These are phyloP conservation scores for Candida broadrunensis DNA, from an alignment of 805 yeast genomes.

Conservation along the genomic window DNA sequence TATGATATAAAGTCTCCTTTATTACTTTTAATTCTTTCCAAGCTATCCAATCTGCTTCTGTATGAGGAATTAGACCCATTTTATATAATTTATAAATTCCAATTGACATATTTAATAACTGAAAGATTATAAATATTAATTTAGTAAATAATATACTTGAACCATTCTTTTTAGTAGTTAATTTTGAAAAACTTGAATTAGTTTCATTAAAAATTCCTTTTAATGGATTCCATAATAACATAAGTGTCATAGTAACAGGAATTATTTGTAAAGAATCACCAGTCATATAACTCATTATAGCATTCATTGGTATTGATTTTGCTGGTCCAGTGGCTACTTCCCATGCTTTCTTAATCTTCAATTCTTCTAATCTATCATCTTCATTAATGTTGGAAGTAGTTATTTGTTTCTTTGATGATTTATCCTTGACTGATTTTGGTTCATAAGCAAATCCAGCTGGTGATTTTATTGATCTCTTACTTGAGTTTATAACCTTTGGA, in stretches of 20 bases:
- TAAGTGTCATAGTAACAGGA: slow-evolving; percentile 85
- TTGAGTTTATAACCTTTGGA: slow-evolving; percentile 8
- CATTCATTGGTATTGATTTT: slow-evolving; percentile 83
- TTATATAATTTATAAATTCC: slow-evolving; percentile 82
- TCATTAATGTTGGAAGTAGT: slow-evolving; percentile 4
- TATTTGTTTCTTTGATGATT: neutral
- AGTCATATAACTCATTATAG: slow-evolving; percentile 88
- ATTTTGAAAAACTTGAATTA: slow-evolving; percentile 50
- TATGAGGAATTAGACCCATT: slow-evolving; percentile 91
- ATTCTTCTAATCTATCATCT: slow-evolving; percentile 27
- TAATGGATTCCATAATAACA: slow-evolving; percentile 76
- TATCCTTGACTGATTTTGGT: neutral
- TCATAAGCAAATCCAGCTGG: slow-evolving; percentile 13
- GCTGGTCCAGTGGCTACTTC: slow-evolving; percentile 80
- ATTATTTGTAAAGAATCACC: slow-evolving; percentile 88
- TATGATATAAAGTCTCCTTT: slow-evolving; percentile 6
- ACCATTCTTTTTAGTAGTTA: slow-evolving; percentile 36
- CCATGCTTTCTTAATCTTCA: slow-evolving; percentile 73
- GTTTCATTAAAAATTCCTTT: slow-evolving; percentile 63
- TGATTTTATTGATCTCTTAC: slow-evolving; percentile 5
- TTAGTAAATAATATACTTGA: slow-evolving; percentile 25
- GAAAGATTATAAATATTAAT: slow-evolving; percentile 32
- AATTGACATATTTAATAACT: slow-evolving; percentile 56
- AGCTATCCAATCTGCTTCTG: slow-evolving; percentile 85
- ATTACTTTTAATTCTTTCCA: slow-evolving; percentile 58